Percentiles rank a stretch among this genome's conserved stretches.
Conservation (phyloP, 176 grass and related monocot genomes). For the Oryza nivara region DNA sequence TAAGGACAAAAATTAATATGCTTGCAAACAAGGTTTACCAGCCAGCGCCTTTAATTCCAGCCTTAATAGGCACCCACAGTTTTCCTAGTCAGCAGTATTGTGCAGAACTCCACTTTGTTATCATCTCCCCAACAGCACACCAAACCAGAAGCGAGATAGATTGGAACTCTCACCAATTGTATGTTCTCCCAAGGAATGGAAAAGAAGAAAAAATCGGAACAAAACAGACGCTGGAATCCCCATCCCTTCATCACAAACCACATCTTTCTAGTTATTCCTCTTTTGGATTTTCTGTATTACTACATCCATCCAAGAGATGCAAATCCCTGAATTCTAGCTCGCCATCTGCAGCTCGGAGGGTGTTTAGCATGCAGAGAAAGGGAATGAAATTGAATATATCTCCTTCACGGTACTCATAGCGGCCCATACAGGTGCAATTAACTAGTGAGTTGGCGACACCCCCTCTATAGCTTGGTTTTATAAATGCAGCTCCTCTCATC, state of each 20-base stretch:
- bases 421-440: not conserved
- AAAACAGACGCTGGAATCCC: not conserved
- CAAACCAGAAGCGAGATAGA: not conserved
- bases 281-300: not conserved
- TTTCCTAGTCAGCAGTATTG: not conserved
- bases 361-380: too few relatives aligned
- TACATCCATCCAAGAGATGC: not conserved
- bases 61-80: not conserved
- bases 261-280: not conserved
- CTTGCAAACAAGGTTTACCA: not conserved
- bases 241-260: not conserved
- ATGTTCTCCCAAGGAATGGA: not conserved
- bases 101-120: not conserved
- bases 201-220: not conserved
- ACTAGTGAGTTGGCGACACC: not conserved
- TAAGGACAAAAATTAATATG: not conserved
- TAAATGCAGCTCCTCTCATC: too few relatives aligned
- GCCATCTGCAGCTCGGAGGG: not conserved
- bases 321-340: not conserved
- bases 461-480: too few relatives aligned
- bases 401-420: not conserved
- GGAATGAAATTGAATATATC: too few relatives aligned
- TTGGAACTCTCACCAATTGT: not conserved
- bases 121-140: not conserved
- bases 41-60: not conserved